phyloP scores from a whole-genome alignment of 2,329 filamentous ascomycete species.

The Aspergillus vadensis region DNA sequence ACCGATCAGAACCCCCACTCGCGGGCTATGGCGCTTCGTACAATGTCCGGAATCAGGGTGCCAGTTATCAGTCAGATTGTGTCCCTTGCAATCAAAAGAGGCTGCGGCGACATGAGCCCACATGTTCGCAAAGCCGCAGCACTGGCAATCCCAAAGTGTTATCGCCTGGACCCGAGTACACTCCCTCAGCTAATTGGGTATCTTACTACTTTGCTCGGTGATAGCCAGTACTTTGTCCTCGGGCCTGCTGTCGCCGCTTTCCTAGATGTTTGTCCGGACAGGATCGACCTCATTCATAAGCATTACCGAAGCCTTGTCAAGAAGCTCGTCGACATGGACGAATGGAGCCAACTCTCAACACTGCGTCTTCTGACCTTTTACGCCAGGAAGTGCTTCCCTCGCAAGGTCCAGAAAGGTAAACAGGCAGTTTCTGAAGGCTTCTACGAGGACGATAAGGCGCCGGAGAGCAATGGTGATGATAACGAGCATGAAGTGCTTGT shows the following conservation, averaged over 20 bases:
- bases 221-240: slow-evolving; percentile 95
- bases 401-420: slow-evolving; percentile 60
- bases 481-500: slow-evolving; percentile 59
- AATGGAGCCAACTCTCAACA: slow-evolving; percentile 91
- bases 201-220: slow-evolving; percentile 73
- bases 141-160: slow-evolving; percentile 93
- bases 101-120: slow-evolving; percentile 89
- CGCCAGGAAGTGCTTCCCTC: slow-evolving; percentile 82
- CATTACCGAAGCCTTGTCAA: slow-evolving; percentile 83
- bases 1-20: slow-evolving; percentile 90
- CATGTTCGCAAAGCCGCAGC: slow-evolving; percentile 91
- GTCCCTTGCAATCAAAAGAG: slow-evolving; percentile 91
- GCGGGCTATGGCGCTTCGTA: slow-evolving; percentile 86
- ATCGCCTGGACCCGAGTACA: slow-evolving; percentile 82
- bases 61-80: slow-evolving; percentile 98
- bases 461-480: slow-evolving; percentile 47
- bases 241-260: slow-evolving; percentile 90
- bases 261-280: slow-evolving; percentile 82
- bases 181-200: slow-evolving; percentile 83
- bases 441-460: slow-evolving; percentile 61
- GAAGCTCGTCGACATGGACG: slow-evolving; percentile 97
- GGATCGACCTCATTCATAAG: slow-evolving; percentile 84
- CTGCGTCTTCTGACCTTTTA: slow-evolving; percentile 82
- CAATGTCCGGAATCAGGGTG: slow-evolving; percentile 96
- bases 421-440: slow-evolving; percentile 67